A percentile compares a stretch with the other conserved stretches of the same genome.
These are phyloP conservation scores for Colletotrichum destructivum DNA, from an alignment of 2,329 filamentous ascomycete species.

Conservation along the genomic window DNA sequence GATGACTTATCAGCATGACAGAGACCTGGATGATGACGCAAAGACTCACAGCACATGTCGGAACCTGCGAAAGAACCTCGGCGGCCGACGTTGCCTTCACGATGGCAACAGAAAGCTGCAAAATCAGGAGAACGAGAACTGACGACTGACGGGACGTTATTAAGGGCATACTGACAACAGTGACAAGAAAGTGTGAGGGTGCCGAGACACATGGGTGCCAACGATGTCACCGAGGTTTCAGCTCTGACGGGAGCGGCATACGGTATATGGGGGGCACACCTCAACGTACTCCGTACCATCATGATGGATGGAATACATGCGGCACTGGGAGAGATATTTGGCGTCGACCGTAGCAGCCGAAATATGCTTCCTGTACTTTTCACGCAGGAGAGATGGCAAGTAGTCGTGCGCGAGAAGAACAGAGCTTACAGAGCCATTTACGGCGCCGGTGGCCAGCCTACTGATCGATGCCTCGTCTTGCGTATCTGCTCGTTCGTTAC, in stretches of 20 bases:
- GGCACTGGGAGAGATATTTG: constrained; percentile 2
- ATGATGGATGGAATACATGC: background rate
- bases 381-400: background rate
- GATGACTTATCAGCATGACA: background rate
- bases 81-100: background rate
- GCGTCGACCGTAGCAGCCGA: background rate
- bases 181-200: background rate
- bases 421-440: background rate
- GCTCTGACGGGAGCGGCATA: background rate
- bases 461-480: background rate
- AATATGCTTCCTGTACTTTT: constrained; percentile 6
- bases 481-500: background rate
- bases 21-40: background rate
- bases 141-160: background rate
- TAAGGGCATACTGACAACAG: background rate
- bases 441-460: background rate
- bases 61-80: constrained; percentile 3
- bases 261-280: background rate
- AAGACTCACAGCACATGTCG: constrained; percentile 7
- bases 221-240: background rate
- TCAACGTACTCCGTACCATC: background rate
- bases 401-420: no score
- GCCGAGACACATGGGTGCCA: background rate
- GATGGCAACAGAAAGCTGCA: background rate
- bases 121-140: background rate